Evolutionary conservation across 495 filamentous ascomycete genomes (phyloP).

Genomic region (Letharia columbiana): DNA sequence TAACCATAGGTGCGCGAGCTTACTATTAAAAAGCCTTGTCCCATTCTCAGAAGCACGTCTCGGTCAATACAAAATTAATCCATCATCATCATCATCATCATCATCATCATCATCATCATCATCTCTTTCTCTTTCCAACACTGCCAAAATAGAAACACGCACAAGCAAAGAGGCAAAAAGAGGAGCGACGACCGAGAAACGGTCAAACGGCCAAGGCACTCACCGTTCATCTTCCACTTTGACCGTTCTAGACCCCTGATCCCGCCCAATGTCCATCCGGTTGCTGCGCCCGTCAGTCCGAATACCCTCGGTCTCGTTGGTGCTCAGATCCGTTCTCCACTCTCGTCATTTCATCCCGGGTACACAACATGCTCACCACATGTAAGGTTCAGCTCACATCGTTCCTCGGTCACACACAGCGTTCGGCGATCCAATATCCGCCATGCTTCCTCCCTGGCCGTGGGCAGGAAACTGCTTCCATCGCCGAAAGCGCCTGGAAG

Average conservation of each 20-base stretch:
- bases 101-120: too few relatives aligned
- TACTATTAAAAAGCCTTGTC: not conserved
- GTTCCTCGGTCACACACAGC: not conserved
- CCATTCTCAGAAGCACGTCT: conserved; percentile 10
- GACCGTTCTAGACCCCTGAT: not conserved
- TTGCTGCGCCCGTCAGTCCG: not conserved
- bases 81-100: too few relatives aligned
- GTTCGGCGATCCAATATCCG: not conserved
- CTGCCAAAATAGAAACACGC: too few relatives aligned
- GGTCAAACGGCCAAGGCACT: not conserved
- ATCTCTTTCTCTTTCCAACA: too few relatives aligned
- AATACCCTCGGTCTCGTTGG: not conserved
- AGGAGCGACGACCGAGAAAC: not conserved
- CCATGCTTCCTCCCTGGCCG: not conserved
- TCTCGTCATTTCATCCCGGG: not conserved
- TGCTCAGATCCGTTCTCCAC: not conserved
- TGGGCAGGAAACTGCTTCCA: not conserved
- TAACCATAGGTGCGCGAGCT: conserved; percentile 12
- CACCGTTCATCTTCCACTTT: not conserved
- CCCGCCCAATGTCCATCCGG: not conserved
- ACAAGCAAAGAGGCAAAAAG: not conserved
- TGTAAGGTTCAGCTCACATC: not conserved
- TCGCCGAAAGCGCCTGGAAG: not conserved
- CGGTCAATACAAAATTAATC: conserved; percentile 6
- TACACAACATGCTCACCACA: not conserved